These are phyloP conservation scores for Aspergillus wentii DNA, from an alignment of 495 filamentous ascomycete species.

Conservation along the genomic window DNA sequence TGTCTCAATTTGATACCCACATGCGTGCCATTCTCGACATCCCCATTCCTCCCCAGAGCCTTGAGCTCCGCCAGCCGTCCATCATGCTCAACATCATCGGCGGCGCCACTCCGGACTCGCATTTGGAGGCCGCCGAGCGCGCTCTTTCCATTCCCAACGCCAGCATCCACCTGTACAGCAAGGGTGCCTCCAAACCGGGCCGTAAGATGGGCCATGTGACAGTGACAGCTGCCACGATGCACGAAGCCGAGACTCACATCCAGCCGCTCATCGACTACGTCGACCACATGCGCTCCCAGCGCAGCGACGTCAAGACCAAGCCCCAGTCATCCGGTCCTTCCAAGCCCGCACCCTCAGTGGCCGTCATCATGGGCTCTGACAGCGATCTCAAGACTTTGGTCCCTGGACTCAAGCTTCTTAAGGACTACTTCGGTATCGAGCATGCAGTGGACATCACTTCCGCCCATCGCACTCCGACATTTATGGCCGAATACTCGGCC, in stretches of 20 bases:
- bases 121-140: conserved; percentile 58
- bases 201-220: conserved; percentile 97
- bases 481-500: conserved; percentile 73
- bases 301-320: conserved; percentile 43
- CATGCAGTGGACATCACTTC: conserved; percentile 82
- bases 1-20: conserved; percentile 91
- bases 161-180: conserved; percentile 86
- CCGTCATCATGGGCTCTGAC: conserved; percentile 93
- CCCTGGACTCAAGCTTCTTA: conserved; percentile 70
- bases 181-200: conserved; percentile 73
- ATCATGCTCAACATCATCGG: conserved; percentile 98
- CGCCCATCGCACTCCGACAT: conserved; percentile 83
- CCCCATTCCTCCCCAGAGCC: conserved; percentile 58
- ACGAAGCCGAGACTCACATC: conserved; percentile 66
- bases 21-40: conserved; percentile 80
- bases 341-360: conserved; percentile 57
- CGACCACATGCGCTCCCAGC: conserved; percentile 60
- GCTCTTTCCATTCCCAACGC: conserved; percentile 59
- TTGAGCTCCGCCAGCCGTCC: conserved; percentile 57
- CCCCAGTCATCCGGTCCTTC: conserved; percentile 23
- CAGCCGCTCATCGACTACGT: conserved; percentile 59
- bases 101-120: conserved; percentile 62
- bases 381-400: conserved; percentile 80
- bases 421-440: conserved; percentile 65
- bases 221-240: conserved; percentile 61